phyloP scores from a whole-genome alignment of 1,284 basidiomycete genomes.

The Cronartium quercuum region DNA sequence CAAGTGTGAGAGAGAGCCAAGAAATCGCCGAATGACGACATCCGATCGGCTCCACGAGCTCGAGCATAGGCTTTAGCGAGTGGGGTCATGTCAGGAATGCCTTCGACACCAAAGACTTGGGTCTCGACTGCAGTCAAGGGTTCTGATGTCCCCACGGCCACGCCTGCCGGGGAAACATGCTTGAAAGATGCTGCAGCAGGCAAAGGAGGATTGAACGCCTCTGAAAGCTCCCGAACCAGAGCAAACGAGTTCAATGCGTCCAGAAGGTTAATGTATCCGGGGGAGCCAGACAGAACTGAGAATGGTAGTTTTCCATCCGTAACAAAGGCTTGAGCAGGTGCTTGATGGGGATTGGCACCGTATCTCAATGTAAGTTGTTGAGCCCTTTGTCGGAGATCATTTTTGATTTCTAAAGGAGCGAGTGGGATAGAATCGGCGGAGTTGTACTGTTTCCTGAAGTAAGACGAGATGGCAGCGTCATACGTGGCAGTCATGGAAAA shows the following conservation, averaged over 20 bases:
- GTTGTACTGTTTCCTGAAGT: slow-evolving; percentile 94
- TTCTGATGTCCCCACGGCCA: slow-evolving; percentile 69
- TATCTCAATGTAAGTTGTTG: slow-evolving; percentile 85
- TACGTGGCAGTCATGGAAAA: slow-evolving; percentile 94
- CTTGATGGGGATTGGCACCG: slow-evolving; percentile 98
- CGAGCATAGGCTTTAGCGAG: slow-evolving; percentile 91
- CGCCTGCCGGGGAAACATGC: slow-evolving; percentile 96
- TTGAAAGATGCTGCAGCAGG: slow-evolving; percentile 99
- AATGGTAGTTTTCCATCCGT: slow-evolving; percentile 73
- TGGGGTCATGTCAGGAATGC: slow-evolving; percentile 77
- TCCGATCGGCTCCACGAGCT: slow-evolving; percentile 92
- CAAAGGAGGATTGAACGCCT: slow-evolving; percentile 59
- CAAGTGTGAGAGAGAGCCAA: slow-evolving; percentile 89
- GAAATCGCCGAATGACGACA: slow-evolving; percentile 99
- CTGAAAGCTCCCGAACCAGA: slow-evolving; percentile 87
- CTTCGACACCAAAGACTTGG: slow-evolving; percentile 93
- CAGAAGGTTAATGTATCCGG: slow-evolving; percentile 98
- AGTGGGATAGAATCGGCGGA: slow-evolving; percentile 59
- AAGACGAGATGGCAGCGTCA: slow-evolving; percentile 90
- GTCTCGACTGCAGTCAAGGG: slow-evolving; percentile 79
- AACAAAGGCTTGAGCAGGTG: slow-evolving; percentile 95
- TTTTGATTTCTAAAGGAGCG: slow-evolving; percentile 58
- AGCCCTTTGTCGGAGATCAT: slow-evolving; percentile 58
- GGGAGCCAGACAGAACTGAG: slow-evolving; percentile 80
- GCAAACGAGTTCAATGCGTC: slow-evolving; percentile 97